Conservation (phyloP, 1,284 basidiomycete species). For the Sanghuangporus sanghuang region DNA sequence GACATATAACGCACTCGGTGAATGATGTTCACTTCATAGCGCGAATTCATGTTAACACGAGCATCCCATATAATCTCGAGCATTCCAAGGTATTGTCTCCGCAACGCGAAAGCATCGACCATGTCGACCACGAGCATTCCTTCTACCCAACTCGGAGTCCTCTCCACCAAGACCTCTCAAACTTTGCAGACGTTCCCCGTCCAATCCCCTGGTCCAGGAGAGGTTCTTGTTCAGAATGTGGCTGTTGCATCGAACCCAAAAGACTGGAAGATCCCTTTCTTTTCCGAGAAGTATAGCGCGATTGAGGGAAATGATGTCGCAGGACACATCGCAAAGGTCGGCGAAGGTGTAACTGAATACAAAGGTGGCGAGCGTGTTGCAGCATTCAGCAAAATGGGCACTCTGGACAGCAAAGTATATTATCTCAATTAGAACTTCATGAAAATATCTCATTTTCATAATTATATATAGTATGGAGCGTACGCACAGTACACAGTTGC, state of each 20-base stretch:
- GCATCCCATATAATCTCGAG: too few relatives aligned
- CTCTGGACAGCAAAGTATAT: slow-evolving; percentile 9
- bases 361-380: slow-evolving; percentile 20
- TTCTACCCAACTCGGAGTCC: slow-evolving; percentile 9
- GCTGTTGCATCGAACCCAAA: slow-evolving; percentile 30
- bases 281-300: slow-evolving; percentile 13
- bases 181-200: slow-evolving; percentile 16
- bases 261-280: slow-evolving; percentile 26
- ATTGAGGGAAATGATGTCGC: slow-evolving; percentile 20
- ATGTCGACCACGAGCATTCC: neutral
- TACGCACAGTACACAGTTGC: slow-evolving; percentile 16
- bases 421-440: too few relatives aligned
- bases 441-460: neutral
- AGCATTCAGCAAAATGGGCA: slow-evolving; percentile 25
- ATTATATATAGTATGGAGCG: slow-evolving; percentile 3
- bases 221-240: slow-evolving; percentile 30
- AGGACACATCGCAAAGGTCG: slow-evolving; percentile 16
- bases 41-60: too few relatives aligned
- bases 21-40: too few relatives aligned
- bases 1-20: too few relatives aligned
- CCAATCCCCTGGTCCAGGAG: slow-evolving; percentile 15
- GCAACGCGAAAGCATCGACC: neutral
- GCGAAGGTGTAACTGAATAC: slow-evolving; percentile 18
- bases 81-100: too few relatives aligned
- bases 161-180: slow-evolving; percentile 3